These are phyloP conservation scores for Didymella arachidicola DNA, from an alignment of 2,329 filamentous ascomycete genomes.

Conservation along the genomic window DNA sequence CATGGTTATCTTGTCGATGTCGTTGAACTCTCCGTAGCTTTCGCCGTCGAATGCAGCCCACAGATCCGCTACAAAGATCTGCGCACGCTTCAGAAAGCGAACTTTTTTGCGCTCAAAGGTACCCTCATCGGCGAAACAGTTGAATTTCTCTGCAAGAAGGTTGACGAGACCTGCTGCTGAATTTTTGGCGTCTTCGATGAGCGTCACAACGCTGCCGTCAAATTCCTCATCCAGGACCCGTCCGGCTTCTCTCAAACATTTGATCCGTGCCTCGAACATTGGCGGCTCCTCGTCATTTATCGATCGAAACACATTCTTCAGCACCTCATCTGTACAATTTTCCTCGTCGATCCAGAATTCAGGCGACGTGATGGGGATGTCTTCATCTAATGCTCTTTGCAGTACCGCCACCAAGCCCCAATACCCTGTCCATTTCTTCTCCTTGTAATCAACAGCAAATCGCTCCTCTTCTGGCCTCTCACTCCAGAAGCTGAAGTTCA, in stretches of 20 bases:
- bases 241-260: constrained; percentile 83
- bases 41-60: constrained; percentile 95
- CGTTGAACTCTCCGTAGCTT: constrained; percentile 79
- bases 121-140: constrained; percentile 85
- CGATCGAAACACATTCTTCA: constrained; percentile 84
- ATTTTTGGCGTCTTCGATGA: constrained; percentile 75
- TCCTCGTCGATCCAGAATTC: constrained; percentile 83
- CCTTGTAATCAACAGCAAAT: constrained; percentile 83
- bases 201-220: constrained; percentile 73
- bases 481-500: constrained; percentile 99
- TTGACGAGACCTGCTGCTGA: constrained; percentile 90
- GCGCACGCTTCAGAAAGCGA: constrained; percentile 89
- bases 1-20: constrained; percentile 97
- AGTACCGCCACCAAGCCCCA: constrained; percentile 90
- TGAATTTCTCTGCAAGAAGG: constrained; percentile 79
- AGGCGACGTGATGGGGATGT: constrained; percentile 86
- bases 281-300: constrained; percentile 88
- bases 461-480: constrained; percentile 72
- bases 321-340: constrained; percentile 75
- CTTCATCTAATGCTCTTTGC: constrained; percentile 87
- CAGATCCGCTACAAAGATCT: constrained; percentile 93
- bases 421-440: constrained; percentile 88
- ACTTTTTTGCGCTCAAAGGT: constrained; percentile 77
- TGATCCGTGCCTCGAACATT: constrained; percentile 77
- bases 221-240: constrained; percentile 82